phyloP scores from a whole-genome alignment of 2,329 filamentous ascomycete species.

The Pseudocercospora musae region DNA sequence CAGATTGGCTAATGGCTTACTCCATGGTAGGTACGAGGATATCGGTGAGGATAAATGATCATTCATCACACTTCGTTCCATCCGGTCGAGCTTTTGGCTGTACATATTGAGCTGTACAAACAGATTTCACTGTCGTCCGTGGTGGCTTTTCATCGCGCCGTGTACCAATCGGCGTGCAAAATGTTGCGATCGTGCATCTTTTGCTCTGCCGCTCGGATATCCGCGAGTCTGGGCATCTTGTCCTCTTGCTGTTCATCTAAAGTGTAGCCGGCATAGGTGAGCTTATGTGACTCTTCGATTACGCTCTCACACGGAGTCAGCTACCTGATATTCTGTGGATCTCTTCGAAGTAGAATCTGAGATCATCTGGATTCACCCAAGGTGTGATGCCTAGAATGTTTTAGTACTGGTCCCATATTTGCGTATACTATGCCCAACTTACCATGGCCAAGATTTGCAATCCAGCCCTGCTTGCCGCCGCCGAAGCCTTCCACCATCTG shows the following conservation, averaged over 20 bases:
- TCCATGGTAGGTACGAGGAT: constrained; percentile 37
- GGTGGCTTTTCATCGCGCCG: not conserved
- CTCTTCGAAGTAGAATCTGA: constrained; percentile 92
- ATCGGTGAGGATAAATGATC: constrained; percentile 35
- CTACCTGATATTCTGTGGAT: constrained; percentile 59
- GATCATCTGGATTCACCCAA: constrained; percentile 85
- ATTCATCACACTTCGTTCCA: not conserved
- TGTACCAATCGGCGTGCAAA: constrained; percentile 35
- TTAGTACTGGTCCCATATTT: constrained; percentile 15
- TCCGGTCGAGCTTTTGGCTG: not conserved
- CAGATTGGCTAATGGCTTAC: constrained; percentile 19
- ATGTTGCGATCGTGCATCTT: constrained; percentile 38
- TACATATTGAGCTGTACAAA: constrained; percentile 2
- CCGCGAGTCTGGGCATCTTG: constrained; percentile 22
- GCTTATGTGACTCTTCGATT: constrained; percentile 13
- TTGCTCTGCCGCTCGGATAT: constrained; percentile 30
- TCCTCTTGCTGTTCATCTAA: constrained; percentile 29
- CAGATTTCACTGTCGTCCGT: constrained; percentile 4
- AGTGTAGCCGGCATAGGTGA: constrained; percentile 29
- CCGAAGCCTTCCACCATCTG: constrained; percentile 84
- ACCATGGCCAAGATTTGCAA: constrained; percentile 95
- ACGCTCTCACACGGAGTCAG: constrained; percentile 29
- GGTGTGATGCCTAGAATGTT: constrained; percentile 74
- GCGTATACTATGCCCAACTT: constrained; percentile 37
- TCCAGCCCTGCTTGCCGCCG: constrained; percentile 86